These are phyloP conservation scores for Sphagnurus paluster DNA, from an alignment of 1,284 basidiomycete species.

Conservation along the genomic window DNA sequence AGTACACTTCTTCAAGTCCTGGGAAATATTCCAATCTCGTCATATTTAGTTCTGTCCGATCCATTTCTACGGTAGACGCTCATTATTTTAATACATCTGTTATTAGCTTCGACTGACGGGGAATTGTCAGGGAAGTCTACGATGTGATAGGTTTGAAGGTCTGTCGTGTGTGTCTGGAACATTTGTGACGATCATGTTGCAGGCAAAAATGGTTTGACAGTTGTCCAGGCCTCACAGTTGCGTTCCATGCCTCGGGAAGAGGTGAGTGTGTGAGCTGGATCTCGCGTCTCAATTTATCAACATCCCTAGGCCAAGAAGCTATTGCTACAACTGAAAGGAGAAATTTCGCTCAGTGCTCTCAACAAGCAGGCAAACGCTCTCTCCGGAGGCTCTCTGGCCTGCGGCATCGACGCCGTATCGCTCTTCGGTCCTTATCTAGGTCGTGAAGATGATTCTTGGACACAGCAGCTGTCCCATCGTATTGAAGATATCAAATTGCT, in stretches of 20 bases:
- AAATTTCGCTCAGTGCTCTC: slow-evolving; percentile 45
- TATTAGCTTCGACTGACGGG: slow-evolving; percentile 6
- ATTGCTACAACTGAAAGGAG: slow-evolving; percentile 10
- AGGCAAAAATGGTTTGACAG: slow-evolving; percentile 55
- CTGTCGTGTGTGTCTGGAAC: background rate
- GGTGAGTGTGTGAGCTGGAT: slow-evolving; percentile 34
- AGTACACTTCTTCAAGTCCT: background rate
- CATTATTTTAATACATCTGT: background rate
- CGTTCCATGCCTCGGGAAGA: slow-evolving; percentile 51
- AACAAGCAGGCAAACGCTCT: slow-evolving; percentile 46
- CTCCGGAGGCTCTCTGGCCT: slow-evolving; percentile 46
- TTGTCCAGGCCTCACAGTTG: slow-evolving; percentile 41
- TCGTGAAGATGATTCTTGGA: slow-evolving; percentile 25
- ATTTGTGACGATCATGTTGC: slow-evolving; percentile 3
- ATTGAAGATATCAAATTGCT: slow-evolving; percentile 33
- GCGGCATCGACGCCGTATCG: slow-evolving; percentile 49
- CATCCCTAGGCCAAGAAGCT: slow-evolving; percentile 2
- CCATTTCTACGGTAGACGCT: slow-evolving; percentile 62
- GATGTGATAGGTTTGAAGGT: slow-evolving; percentile 62
- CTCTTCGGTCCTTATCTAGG: slow-evolving; percentile 37
- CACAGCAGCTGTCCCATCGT: slow-evolving; percentile 31
- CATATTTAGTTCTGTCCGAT: slow-evolving; percentile 68
- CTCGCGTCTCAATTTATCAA: background rate
- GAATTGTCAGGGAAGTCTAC: slow-evolving; percentile 58
- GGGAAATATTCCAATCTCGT: background rate